A percentile compares a stretch with the other conserved stretches of the same genome.
Evolutionary conservation across 176 grass and related monocot genomes (phyloP).

Genomic region (Rhynchospora pubera): DNA sequence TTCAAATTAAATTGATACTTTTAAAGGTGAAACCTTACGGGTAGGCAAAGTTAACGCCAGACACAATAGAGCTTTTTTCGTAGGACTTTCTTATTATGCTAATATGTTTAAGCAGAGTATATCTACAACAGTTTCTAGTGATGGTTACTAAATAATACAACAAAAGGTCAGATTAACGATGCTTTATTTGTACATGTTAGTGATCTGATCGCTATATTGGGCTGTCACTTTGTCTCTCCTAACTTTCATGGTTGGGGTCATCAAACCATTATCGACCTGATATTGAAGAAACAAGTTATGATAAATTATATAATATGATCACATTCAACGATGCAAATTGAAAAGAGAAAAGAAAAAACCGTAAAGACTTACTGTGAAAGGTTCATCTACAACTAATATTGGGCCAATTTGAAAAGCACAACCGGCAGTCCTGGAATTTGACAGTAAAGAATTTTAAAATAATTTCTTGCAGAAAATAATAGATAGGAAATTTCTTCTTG

Average conservation of each 20-base stretch:
- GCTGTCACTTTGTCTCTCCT: conserved; percentile 54
- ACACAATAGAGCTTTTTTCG: not conserved
- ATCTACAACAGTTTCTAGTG: not conserved
- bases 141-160: not conserved
- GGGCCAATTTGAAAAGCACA: conserved; percentile 73
- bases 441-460: not conserved
- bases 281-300: not conserved
- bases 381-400: conserved; percentile 60
- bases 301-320: not conserved
- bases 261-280: conserved; percentile 83
- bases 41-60: not conserved
- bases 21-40: no score
- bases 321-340: not conserved
- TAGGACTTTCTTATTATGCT: not conserved
- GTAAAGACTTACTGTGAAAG: conserved; percentile 55
- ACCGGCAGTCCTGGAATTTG: conserved; percentile 39
- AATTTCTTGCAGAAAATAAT: not conserved
- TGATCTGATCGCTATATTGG: conserved; percentile 52
- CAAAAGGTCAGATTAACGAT: not conserved
- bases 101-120: not conserved
- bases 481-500: not conserved
- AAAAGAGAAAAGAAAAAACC: not conserved
- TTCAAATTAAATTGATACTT: no score
- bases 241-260: conserved; percentile 97
- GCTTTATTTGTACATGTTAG: conserved; percentile 45